Evolutionary conservation across 2,329 filamentous ascomycete genomes (phyloP), one percentile per base, ranked within the genome.

Genomic region (Fusarium odoratissimum): DNA sequence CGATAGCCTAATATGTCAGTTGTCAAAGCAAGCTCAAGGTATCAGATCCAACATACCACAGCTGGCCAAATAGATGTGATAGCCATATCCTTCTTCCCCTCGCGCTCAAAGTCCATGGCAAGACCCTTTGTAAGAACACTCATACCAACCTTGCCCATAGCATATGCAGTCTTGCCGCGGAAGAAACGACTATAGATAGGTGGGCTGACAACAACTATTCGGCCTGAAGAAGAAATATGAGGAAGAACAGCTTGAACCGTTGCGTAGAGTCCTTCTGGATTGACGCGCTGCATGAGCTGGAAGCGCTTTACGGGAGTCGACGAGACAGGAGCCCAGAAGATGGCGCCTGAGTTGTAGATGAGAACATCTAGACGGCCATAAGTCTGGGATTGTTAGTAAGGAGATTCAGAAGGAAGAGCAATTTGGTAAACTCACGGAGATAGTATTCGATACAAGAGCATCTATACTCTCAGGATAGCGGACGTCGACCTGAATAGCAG

Each of bases 131-230:
- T 94, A 48, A 97, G 79, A 7, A 95, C 92, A 76, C 89, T 92
- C 94, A 97, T 97, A 48, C 86, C 93, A 6, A 95, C 88, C 79
- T 96, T 96, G 4, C 91, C 90, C 82, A 90, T 86, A 5, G 94
- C 93, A 82, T 97, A 97, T 19, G 92, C 93, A 3, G 93, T 93
- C 86, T 97, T 97, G 16, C 94, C 94, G 28, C 92, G 84, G 80
- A 96, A 95, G 82, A 97, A 97, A 35, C 94, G 87, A 71, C 90
- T 92, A 81, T 97, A 97, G 64, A 97, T 95, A 4, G 94, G 94
- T 30, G 94, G 94, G 77, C 91, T 93, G 60, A 97, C 92, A 60
- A 96, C 92, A 49, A 97, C 84, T 69, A 97, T 89, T 31, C 94
- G 83, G 0, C 90, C 92, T 31, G 84, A 86, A 21, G 70, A 82